A percentile compares a stretch with the other conserved stretches of the same genome.
These are phyloP conservation scores for Boletus reticulatus DNA, from an alignment of 768 basidiomycete species.

Conservation along the genomic window DNA sequence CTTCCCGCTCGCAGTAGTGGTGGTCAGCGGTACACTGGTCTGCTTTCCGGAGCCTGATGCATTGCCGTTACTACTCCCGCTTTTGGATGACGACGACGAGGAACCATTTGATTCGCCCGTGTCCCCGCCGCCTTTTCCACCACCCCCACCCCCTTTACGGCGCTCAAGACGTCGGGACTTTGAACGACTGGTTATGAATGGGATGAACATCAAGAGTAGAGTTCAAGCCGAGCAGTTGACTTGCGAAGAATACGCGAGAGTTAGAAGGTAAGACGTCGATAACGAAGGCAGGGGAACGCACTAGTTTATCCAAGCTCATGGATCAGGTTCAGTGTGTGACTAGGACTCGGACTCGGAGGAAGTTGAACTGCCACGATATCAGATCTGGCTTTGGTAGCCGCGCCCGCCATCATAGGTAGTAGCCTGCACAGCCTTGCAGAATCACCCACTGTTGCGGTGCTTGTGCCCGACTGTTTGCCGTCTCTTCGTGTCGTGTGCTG, in stretches of 20 bases:
- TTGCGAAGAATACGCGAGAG: not conserved
- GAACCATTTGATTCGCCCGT: conserved; percentile 12
- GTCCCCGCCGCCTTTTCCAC: conserved; percentile 16
- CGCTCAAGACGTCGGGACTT: conserved; percentile 12
- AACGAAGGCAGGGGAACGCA: too few relatives aligned
- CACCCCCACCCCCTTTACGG: conserved; percentile 35
- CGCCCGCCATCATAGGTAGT: too few relatives aligned
- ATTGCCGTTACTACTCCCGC: not conserved
- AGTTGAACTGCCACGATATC: too few relatives aligned
- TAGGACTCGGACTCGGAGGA: too few relatives aligned
- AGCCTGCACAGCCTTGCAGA: too few relatives aligned
- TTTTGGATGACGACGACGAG: conserved; percentile 3
- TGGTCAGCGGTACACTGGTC: conserved; percentile 17
- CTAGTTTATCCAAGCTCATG: too few relatives aligned
- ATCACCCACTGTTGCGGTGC: too few relatives aligned
- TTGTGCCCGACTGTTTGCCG: too few relatives aligned
- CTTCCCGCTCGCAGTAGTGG: conserved; percentile 24
- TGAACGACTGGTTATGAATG: conserved; percentile 10
- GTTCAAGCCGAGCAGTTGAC: not conserved
- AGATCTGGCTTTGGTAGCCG: too few relatives aligned
- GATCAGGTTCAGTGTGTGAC: too few relatives aligned
- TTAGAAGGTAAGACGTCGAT: too few relatives aligned
- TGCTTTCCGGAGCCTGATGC: conserved; percentile 3
- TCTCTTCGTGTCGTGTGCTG: too few relatives aligned
- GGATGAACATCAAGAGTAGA: conserved; percentile 17